Conservation (phyloP, 805 yeast species). For the Kodamaea lidongshanica region DNA sequence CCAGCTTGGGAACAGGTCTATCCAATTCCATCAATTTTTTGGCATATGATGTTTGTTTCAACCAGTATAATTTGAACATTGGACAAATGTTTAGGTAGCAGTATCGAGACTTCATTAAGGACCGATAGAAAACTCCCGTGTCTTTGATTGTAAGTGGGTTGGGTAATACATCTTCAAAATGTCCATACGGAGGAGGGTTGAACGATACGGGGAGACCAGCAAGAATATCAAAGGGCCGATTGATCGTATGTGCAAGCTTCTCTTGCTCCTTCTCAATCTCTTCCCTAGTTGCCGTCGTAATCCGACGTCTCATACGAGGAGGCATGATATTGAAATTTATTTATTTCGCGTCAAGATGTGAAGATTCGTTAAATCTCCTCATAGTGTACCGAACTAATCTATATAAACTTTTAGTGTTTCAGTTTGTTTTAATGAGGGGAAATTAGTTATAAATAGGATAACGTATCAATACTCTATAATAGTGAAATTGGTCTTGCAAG, state of each 20-base stretch:
- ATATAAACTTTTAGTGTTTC: no score
- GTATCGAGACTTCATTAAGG: constrained; percentile 68
- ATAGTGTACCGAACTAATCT: no score
- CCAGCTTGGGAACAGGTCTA: constrained; percentile 28
- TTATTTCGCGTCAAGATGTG: no score
- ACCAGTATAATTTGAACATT: constrained; percentile 79
- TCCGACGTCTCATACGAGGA: constrained; percentile 40
- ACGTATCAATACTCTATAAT: no score
- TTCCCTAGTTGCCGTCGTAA: constrained; percentile 36
- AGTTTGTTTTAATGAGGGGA: no score
- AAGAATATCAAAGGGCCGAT: constrained; percentile 60
- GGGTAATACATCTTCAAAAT: constrained; percentile 43
- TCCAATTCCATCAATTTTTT: constrained; percentile 37
- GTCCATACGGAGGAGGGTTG: constrained; percentile 56
- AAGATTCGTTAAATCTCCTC: no score
- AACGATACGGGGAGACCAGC: constrained; percentile 64
- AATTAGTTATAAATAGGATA: no score
- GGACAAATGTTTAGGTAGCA: constrained; percentile 50
- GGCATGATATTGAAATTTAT: no score
- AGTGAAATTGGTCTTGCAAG: no score
- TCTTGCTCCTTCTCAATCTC: constrained; percentile 39
- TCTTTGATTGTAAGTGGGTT: constrained; percentile 67
- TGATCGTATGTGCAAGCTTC: constrained; percentile 28
- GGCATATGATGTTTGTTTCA: constrained; percentile 55
- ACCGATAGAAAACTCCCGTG: constrained; percentile 63